phyloP scores from a whole-genome alignment of 441 rosid species.

The Syzygium syzygioides region DNA sequence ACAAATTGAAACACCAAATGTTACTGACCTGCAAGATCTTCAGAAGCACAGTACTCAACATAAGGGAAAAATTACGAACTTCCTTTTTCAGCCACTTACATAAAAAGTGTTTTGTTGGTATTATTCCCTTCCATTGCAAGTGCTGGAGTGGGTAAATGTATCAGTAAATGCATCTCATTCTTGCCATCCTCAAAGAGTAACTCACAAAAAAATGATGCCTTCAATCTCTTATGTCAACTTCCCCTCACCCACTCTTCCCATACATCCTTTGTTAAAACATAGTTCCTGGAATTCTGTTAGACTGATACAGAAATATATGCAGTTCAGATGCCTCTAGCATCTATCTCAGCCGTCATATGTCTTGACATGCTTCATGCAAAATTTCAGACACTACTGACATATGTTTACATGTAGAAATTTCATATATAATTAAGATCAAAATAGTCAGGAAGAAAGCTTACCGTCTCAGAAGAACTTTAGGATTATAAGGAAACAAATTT shows the following conservation, averaged over 20 bases:
- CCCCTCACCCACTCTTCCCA: not conserved
- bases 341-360: not conserved
- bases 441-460: constrained; percentile 10
- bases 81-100: not conserved
- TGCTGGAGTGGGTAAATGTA: not conserved
- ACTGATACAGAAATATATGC: not conserved
- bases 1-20: not conserved
- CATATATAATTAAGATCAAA: not conserved
- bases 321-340: not conserved
- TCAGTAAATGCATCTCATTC: not conserved
- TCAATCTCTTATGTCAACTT: not conserved
- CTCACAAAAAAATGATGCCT: not conserved
- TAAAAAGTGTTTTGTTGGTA: not conserved
- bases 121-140: not conserved
- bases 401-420: not conserved
- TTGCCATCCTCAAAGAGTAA: not conserved
- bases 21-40: not conserved
- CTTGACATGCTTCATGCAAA: not conserved
- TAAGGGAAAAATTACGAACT: not conserved
- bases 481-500: constrained; percentile 79
- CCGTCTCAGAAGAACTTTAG: constrained; percentile 77
- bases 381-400: not conserved
- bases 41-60: not conserved
- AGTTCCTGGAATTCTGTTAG: constrained; percentile 4
- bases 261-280: not conserved